Evolutionary conservation across 2,329 filamentous ascomycete genomes (phyloP).

Genomic region (Hortaea werneckii): DNA sequence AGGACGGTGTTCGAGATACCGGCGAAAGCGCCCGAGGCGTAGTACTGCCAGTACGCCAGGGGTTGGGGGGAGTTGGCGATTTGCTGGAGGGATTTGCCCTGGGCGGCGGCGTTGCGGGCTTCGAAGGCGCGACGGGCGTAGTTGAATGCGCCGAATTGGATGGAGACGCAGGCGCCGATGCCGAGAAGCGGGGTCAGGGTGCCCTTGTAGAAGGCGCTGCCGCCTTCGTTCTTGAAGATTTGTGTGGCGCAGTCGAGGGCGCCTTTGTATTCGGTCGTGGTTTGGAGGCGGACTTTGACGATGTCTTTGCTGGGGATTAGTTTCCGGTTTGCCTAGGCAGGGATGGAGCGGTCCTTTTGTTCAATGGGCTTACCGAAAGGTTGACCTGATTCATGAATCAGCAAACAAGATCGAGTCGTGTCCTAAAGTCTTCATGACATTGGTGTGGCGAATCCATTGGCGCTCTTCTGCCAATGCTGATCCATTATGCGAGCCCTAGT

Average conservation of each 20-base stretch:
- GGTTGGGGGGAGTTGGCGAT: conserved; percentile 22
- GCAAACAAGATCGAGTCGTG: no score
- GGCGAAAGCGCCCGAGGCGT: conserved; percentile 79
- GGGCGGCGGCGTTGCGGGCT: conserved; percentile 48
- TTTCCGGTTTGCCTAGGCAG: neutral
- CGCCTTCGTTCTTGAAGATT: conserved; percentile 81
- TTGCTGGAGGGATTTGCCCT: conserved; percentile 23
- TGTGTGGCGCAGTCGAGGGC: conserved; percentile 70
- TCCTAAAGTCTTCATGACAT: no score
- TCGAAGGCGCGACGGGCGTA: conserved; percentile 81
- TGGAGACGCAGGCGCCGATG: conserved; percentile 89
- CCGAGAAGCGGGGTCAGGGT: conserved; percentile 89
- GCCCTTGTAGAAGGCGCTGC: conserved; percentile 94
- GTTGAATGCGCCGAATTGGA: conserved; percentile 97
- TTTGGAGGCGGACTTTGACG: conserved; percentile 94
- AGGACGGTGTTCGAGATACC: conserved; percentile 82
- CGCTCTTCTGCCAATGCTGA: no score
- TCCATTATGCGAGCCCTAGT: no score
- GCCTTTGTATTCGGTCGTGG: conserved; percentile 67
- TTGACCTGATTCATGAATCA: no score
- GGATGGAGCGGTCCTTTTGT: no score
- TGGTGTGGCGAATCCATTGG: no score
- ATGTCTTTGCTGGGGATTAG: conserved; percentile 57
- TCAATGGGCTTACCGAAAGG: conserved; percentile 54
- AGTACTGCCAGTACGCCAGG: conserved; percentile 79